Percentiles rank a stretch among this genome's conserved stretches.
Evolutionary conservation across 768 basidiomycete genomes (phyloP).

Genomic region (Lactarius quietus): DNA sequence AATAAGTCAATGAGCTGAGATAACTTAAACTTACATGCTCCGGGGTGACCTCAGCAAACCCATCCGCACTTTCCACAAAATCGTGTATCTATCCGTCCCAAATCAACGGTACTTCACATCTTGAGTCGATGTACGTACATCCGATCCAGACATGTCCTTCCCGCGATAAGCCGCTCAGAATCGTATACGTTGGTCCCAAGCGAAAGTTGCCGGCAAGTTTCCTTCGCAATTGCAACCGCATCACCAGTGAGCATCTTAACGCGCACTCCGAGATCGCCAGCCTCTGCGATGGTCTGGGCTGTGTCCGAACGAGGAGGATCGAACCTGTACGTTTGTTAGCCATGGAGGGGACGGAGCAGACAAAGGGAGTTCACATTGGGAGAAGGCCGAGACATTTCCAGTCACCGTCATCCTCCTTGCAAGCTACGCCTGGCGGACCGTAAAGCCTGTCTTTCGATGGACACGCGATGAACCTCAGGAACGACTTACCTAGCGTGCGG

Average conservation of each 20-base stretch:
- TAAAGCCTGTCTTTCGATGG: neutral
- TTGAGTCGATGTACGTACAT: conserved; percentile 23
- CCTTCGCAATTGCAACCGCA: conserved; percentile 48
- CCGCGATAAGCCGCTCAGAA: conserved; percentile 42
- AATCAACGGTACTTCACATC: neutral
- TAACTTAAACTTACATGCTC: conserved; percentile 37
- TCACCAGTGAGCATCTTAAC: conserved; percentile 53
- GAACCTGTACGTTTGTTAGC: conserved; percentile 36
- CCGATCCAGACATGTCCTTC: conserved; percentile 40
- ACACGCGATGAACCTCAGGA: neutral
- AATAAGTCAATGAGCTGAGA: neutral
- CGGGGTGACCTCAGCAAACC: conserved; percentile 49
- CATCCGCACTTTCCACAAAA: conserved; percentile 48
- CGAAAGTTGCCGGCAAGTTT: conserved; percentile 44
- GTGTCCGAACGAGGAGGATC: conserved; percentile 47
- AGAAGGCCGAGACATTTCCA: conserved; percentile 45
- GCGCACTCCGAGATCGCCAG: conserved; percentile 40
- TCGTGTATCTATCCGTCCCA: conserved; percentile 33
- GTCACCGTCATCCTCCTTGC: conserved; percentile 40
- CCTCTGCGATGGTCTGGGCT: conserved; percentile 43
- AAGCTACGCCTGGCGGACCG: conserved; percentile 36
- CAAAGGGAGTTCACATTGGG: conserved; percentile 20
- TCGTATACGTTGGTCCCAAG: conserved; percentile 47
- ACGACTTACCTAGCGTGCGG: conserved; percentile 36
- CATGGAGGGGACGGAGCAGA: neutral